Evolutionary conservation across 345 rosid species (phyloP).

Genomic region (Dovyalis caffra): DNA sequence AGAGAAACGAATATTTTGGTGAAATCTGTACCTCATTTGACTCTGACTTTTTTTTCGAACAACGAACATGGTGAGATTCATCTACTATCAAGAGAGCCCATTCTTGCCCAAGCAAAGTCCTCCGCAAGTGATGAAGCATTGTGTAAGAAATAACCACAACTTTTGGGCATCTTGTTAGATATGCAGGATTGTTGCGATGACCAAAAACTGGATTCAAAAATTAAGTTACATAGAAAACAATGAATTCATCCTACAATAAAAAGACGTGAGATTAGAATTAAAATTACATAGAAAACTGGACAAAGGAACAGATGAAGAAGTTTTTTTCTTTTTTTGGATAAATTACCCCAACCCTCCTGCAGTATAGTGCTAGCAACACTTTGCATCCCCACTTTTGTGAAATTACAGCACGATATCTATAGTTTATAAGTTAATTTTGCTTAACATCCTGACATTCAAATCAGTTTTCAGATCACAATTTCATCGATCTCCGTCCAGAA

Average conservation of each 20-base stretch:
- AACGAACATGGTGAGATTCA: constrained; percentile 90
- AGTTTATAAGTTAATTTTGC: no score
- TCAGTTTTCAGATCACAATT: no score
- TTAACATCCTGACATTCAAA: no score
- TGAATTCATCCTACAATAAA: background rate
- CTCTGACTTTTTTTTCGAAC: constrained; percentile 69
- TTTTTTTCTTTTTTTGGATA: no score
- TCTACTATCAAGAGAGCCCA: constrained; percentile 91
- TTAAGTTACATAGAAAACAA: background rate
- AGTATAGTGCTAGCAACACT: no score
- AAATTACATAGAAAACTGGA: no score
- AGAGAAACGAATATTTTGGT: no score
- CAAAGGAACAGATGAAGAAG: no score
- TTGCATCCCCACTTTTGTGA: no score
- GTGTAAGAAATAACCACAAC: constrained; percentile 86
- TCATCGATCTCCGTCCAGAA: no score
- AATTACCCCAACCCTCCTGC: no score
- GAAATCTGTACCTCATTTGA: constrained; percentile 60
- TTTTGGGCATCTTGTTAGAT: constrained; percentile 66
- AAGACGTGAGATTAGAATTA: background rate
- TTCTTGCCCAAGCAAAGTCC: constrained; percentile 66
- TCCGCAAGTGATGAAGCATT: constrained; percentile 78
- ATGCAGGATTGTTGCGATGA: constrained; percentile 70
- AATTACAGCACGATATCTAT: no score
- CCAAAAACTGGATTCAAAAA: constrained; percentile 67